Base-by-base conservation (phyloP, 2,329 filamentous ascomycete species). In the Capronia americana region DNA sequence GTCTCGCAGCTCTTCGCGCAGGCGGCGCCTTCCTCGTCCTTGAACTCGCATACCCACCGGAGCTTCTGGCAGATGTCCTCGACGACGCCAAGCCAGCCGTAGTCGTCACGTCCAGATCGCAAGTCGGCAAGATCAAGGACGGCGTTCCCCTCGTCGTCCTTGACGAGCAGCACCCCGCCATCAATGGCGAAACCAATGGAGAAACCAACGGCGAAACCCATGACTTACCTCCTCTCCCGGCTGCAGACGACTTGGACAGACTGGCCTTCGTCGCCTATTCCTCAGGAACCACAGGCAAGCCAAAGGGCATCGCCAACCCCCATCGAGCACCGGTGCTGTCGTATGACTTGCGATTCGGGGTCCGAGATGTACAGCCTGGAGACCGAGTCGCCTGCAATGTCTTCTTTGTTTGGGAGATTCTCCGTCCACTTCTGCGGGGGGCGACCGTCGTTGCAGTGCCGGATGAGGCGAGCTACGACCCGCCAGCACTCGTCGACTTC, bases 361-460 rank as follows among this genome's bases (percentile, higher is more conserved):
- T 93, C 57, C 90, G 87, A 70, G 88, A 93, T 75, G 80, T 92
- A 2, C 78, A 84, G 20, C 88, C 88, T 0, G 90, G 90, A 17
- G 91, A 93, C 71, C 86, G 91, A 6, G 90, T 93, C 11, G 91
- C 91, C n/a, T 93, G 91, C 79, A 94, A 93, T 81, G 91, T 93
- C 66, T 94, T 93, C 77, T 94, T 94, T 75, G 84, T 93, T 55
- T 94, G 91, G 91, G 91, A 94, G 76, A 93, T 93, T 64, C 77
- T 94, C 62, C 89, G 91, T 4, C 91, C 91, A 8, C 81, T 94
- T 53, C 76, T 94, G 62, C 86, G 91, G 62, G 91, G 91, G 71
- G 91, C 90, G 2, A 92, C 91, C 0, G 89, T 92, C 4, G 85
- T 93, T 24, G 86, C 89, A 3, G 87, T 93, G 17, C 90, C 91